Evolutionary conservation across 2,329 filamentous ascomycete species (phyloP), one percentile per base, ranked within the genome.

Genomic region (Microcyclospora tardicrescens): DNA sequence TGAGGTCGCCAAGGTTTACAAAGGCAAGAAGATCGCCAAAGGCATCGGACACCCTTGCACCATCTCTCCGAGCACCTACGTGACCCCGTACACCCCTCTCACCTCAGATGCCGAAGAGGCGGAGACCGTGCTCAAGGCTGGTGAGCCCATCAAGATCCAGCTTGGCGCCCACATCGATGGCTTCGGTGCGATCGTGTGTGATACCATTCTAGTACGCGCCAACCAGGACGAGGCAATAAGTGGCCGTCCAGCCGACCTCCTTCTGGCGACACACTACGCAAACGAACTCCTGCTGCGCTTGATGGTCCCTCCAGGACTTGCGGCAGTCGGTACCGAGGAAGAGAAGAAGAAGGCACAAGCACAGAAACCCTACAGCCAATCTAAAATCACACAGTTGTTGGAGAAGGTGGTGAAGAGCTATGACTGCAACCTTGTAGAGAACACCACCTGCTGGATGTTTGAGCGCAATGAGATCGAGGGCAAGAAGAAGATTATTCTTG

Each of bases 101-200:
- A 78, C 77, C 51, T 79, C 86, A 48, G 91, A 98, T 58, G 71
- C 81, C 61, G 77, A 81, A 60, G 91, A 98, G 70, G 84, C 89
- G 45, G 75, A 73, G 41, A 71, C 74, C 35, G 77, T 79, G 56
- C 73, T 98, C 53, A 84, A 94, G 69, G 73, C 80, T 37, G 82
- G 79, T 45, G 91, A 98, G 68, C 68, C 84, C 45, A 75, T 94
- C 67, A 98, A 98, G 77, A 91, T 98, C 61, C 91, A 98, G 68
- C 77, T 98, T n/a, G 91, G 91, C 58, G 91, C 91, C 37, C 91
- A 98, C 69, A 95, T 98, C 48, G 85, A 96, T 67, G 91, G 91
- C 39, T 93, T 96, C 58, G 86, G 85, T 53, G 83, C 89, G 51
- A 95, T 98, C 60, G 84, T 95, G 53, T 95, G 91, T 67, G 83